Evolutionary conservation across 2,329 filamentous ascomycete genomes (phyloP).

Genomic region (Fusarium anthophilum): DNA sequence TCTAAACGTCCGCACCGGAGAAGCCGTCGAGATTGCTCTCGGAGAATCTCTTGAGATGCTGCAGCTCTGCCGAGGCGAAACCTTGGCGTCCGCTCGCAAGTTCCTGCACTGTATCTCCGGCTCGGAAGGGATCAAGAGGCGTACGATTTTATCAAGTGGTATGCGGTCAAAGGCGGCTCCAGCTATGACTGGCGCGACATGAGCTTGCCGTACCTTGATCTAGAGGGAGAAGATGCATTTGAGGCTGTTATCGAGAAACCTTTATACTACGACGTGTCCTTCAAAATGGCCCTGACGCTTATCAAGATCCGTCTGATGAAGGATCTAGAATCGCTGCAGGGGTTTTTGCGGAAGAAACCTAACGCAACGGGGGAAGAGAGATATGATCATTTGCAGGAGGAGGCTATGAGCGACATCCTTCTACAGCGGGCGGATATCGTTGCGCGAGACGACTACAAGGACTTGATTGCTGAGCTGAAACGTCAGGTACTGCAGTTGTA

Average conservation of each 20-base stretch:
- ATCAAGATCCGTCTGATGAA: constrained; percentile 17
- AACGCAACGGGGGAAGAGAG: neutral
- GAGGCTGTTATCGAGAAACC: constrained; percentile 4
- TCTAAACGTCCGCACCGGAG: constrained; percentile 4
- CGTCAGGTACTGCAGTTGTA: neutral
- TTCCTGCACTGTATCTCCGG: constrained; percentile 7
- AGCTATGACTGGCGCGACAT: neutral
- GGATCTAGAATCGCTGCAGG: neutral
- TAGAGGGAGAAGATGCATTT: neutral
- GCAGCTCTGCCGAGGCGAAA: constrained; percentile 10
- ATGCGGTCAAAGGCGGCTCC: neutral
- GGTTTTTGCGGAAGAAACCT: neutral
- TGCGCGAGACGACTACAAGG: neutral
- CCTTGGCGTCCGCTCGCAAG: neutral
- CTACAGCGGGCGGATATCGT: neutral
- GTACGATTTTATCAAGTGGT: constrained; percentile 25
- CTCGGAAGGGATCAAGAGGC: constrained; percentile 11
- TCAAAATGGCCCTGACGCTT: constrained; percentile 5
- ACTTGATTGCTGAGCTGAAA: neutral
- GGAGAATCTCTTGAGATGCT: neutral
- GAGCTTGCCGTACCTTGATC: neutral
- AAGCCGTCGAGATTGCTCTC: neutral
- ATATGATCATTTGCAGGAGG: neutral
- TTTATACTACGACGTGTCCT: neutral
- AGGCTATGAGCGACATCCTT: constrained; percentile 16